phyloP scores from a whole-genome alignment of 768 basidiomycete genomes.

The Russula sp. region DNA sequence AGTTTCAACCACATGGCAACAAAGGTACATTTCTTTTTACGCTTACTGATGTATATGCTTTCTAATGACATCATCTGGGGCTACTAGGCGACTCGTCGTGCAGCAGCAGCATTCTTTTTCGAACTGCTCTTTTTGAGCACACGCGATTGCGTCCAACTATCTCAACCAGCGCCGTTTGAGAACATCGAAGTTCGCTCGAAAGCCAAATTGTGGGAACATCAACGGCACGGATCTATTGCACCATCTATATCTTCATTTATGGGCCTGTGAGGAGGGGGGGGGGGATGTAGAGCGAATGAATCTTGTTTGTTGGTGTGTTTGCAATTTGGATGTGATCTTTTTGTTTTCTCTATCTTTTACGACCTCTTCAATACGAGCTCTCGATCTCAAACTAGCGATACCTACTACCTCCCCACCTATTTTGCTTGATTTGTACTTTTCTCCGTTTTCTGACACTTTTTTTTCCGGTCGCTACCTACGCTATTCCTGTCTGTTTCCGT shows the following conservation, averaged over 20 bases:
- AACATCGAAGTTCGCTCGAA: slow-evolving; percentile 83
- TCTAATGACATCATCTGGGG: neutral
- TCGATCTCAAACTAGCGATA: slow-evolving; percentile 9
- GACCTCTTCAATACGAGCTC: neutral
- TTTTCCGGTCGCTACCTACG: slow-evolving; percentile 9
- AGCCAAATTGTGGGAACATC: slow-evolving; percentile 78
- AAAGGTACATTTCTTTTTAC: slow-evolving; percentile 45
- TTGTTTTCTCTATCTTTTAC: neutral
- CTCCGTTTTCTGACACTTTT: neutral
- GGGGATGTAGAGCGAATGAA: too few relatives aligned
- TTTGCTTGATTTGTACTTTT: slow-evolving; percentile 18
- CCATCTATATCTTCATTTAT: slow-evolving; percentile 42
- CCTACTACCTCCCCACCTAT: neutral
- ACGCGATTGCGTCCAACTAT: slow-evolving; percentile 79
- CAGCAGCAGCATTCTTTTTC: slow-evolving; percentile 96
- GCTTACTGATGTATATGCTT: neutral
- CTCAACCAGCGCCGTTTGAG: slow-evolving; percentile 67
- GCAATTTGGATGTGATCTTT: neutral
- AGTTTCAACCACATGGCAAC: slow-evolving; percentile 75
- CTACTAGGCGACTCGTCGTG: slow-evolving; percentile 77
- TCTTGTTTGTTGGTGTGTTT: neutral
- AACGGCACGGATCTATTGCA: slow-evolving; percentile 38
- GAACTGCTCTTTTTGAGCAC: slow-evolving; percentile 93
- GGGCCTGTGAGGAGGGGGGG: slow-evolving; percentile 31
- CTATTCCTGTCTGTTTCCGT: slow-evolving; percentile 1